Evolutionary conservation across 345 rosid genomes (phyloP), one percentile per base, ranked within the genome.

Genomic region (Aquilaria malaccensis): DNA sequence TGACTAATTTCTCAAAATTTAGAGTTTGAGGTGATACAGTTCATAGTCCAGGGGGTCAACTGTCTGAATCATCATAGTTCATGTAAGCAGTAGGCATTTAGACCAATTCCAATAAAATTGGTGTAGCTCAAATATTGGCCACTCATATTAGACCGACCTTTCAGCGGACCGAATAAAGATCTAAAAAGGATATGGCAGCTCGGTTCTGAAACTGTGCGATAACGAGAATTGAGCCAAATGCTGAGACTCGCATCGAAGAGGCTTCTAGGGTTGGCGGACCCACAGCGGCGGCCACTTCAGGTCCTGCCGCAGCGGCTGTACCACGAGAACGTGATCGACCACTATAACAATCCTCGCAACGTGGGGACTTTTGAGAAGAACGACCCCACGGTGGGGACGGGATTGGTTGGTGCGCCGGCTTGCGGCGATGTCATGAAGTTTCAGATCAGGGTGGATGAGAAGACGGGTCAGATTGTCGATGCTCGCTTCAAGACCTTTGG

Each of bases 381-480:
- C 60, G 96, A 88, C 66, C 89, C 97, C 11, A 52, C 11, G 33
- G 76, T 91, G 0, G 97, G 97, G 13, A 91, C 94, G 14, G 96
- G 97, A 0, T 84, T 91, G 33, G 97, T 91, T 9, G 97, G 97
- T 0, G 97, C 97, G 9, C 97, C 97, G 0, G 96, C 97, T 0
- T 91, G 97, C 55, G 97, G 96, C 10, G 97, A 91, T 69, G 96
- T 91, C 3, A 91, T 91, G 97, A 91, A 91, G 85, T 85, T 91
- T 22, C 97, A 91, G 60, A 88, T 91, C 52, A 91, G 68, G 85
- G 89, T 88, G 50, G 94, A 91, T 65, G 94, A 91, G 48, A 67
- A 76, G 70, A 87, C 86, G n/a, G 96, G 91, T 10, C 76, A 86
- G 71, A 91, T 91, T 68, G 65, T 77, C 6, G 97, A 91, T 64